Evolutionary conservation across 306 rosid species (phyloP), one percentile per base, ranked within the genome.

Genomic region (Vicia villosa): DNA sequence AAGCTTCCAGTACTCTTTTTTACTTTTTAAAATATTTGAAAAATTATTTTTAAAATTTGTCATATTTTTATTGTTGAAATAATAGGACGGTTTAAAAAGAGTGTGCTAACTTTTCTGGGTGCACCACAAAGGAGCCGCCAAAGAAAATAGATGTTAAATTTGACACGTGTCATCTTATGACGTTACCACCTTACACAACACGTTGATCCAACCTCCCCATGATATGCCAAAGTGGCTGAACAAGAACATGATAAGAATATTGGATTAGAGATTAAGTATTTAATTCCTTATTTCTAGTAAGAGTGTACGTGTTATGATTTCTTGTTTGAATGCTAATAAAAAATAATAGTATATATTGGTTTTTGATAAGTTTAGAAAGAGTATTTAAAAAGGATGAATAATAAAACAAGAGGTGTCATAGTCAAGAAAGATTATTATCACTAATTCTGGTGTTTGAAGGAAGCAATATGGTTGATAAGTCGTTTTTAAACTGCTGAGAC

Each of bases 401-500:
- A 34, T 43, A 28, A 15, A 10, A 41, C 8, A 37, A 59, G 46
- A 75, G 3, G 16, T 24, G 14, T 76, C 61, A 11, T 9, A 20
- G 76, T 30, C 70, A 75, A 61, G 15, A 30, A 41, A 77, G 80
- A 58, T 40, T 38, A 12, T n/a, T 41, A 41, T 67, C 37, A 20
- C n/a, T 24, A 58, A 15, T 45, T 58, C 36, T 40, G 2, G 19
- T 28, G 63, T 56, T 21, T 64, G 62, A 60, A 68, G 47, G 34
- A 52, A 52, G 15, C 7, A 21, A 8, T 40, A 1, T 50, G n/a
- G 45, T 40, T 49, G 69, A 11, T 45, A 16, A 41, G 60, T 52
- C 76, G 24, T 32, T 77, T 54, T 32, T 38, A 77, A 5, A 71
- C 41, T 9, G 6, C 30, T 40, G 5, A 49, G 50, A 68, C 28